A percentile compares a stretch with the other conserved stretches of the same genome.
These are phyloP conservation scores for Malassezia caprae DNA, from an alignment of 1,284 basidiomycete genomes.

Conservation along the genomic window DNA sequence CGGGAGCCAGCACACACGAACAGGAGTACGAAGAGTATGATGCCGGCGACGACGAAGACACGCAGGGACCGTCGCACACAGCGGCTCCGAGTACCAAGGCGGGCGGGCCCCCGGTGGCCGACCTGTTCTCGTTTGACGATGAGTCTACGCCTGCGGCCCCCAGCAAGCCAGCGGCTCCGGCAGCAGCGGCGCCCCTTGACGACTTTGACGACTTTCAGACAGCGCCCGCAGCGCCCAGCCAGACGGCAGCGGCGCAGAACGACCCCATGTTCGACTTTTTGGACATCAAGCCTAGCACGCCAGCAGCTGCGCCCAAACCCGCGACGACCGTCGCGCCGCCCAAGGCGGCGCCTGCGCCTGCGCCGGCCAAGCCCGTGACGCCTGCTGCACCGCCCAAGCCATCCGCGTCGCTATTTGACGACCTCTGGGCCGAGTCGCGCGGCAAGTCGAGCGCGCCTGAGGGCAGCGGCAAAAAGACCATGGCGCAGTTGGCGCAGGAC, in stretches of 20 bases:
- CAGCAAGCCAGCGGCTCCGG: conserved; percentile 17
- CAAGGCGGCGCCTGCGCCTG: background rate
- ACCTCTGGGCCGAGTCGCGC: conserved; percentile 77
- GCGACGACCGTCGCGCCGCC: background rate
- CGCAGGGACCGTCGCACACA: conserved; percentile 19
- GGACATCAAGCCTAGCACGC: conserved; percentile 22
- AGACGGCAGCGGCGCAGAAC: conserved; percentile 55
- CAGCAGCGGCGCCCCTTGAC: conserved; percentile 20
- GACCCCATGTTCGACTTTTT: conserved; percentile 53
- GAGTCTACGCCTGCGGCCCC: conserved; percentile 41
- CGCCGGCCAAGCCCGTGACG: background rate
- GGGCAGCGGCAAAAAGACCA: conserved; percentile 38
- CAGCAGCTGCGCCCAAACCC: background rate
- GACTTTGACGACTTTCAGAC: conserved; percentile 39
- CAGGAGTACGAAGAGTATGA: conserved; percentile 78
- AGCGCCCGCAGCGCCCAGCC: conserved; percentile 51
- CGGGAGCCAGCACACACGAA: conserved; percentile 24
- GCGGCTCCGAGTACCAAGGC: conserved; percentile 12
- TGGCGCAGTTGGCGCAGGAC: conserved; percentile 48
- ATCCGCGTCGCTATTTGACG: conserved; percentile 59
- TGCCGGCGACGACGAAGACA: conserved; percentile 82
- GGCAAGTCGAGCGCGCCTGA: conserved; percentile 48
- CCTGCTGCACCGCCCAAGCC: background rate
- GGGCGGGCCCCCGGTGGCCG: conserved; percentile 50
- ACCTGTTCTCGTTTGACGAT: conserved; percentile 72